A percentile compares a stretch with the other conserved stretches of the same genome.
phyloP scores from a whole-genome alignment of 345 rosid species.

The Turnera subulata region DNA sequence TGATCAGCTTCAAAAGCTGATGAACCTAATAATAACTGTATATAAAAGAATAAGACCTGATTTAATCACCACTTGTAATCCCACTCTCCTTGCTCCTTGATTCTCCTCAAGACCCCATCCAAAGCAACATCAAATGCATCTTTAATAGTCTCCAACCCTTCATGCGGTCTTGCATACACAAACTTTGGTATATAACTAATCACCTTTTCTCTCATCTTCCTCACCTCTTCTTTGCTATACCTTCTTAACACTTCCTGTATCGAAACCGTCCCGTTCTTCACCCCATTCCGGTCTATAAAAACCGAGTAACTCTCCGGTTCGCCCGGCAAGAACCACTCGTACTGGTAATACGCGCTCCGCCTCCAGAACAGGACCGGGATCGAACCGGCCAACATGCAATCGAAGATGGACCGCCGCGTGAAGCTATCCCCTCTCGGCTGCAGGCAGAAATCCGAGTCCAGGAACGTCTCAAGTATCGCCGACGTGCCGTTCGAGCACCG shows the following conservation, averaged over 20 bases:
- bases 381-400: constrained; percentile 94
- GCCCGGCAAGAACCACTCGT: constrained; percentile 86
- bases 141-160: constrained; percentile 59
- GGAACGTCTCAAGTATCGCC: constrained; percentile 63
- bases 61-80: constrained; percentile 54
- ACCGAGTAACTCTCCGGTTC: constrained; percentile 73
- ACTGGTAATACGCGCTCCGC: constrained; percentile 80
- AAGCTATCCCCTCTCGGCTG: constrained; percentile 98
- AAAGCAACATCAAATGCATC: constrained; percentile 91
- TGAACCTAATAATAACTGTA: no score
- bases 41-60: neutral
- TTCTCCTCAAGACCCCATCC: constrained; percentile 77
- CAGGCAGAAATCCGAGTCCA: constrained; percentile 76
- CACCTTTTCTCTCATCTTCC: constrained; percentile 72
- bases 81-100: constrained; percentile 62
- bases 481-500: constrained; percentile 77
- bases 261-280: constrained; percentile 60
- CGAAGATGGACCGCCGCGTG: constrained; percentile 87
- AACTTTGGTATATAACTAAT: constrained; percentile 65
- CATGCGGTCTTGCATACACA: constrained; percentile 55
- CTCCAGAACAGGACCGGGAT: constrained; percentile 96
- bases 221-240: constrained; percentile 56
- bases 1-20: no score
- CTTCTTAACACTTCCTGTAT: constrained; percentile 56
- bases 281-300: constrained; percentile 65